phyloP scores from a whole-genome alignment of 2,329 filamentous ascomycete genomes.

The Escovopsis sp. region DNA sequence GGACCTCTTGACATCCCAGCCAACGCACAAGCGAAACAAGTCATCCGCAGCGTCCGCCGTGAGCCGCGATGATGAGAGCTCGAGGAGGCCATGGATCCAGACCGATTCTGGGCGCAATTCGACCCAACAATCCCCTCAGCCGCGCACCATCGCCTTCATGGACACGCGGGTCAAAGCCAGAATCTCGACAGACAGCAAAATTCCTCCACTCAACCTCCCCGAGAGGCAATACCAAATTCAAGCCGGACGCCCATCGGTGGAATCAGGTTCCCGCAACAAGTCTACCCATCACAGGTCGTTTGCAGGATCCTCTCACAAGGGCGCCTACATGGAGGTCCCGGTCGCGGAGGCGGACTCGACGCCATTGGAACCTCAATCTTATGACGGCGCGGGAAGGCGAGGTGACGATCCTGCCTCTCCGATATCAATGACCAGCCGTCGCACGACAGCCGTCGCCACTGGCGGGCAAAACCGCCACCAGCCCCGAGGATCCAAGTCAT shows the following conservation, averaged over 20 bases:
- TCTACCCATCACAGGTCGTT: slow-evolving; percentile 24
- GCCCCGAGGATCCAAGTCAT: slow-evolving; percentile 22
- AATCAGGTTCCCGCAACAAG: slow-evolving; percentile 30
- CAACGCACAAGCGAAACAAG: slow-evolving; percentile 59
- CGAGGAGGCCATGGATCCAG: slow-evolving; percentile 43
- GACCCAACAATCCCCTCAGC: slow-evolving; percentile 29
- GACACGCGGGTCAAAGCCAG: slow-evolving; percentile 57
- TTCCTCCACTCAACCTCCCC: slow-evolving; percentile 40
- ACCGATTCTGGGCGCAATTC: slow-evolving; percentile 26
- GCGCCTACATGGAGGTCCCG: slow-evolving; percentile 36
- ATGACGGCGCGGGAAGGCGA: slow-evolving; percentile 19
- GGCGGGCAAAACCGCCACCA: slow-evolving; percentile 16
- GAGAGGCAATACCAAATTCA: slow-evolving; percentile 39
- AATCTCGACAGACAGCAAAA: slow-evolving; percentile 36
- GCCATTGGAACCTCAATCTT: slow-evolving; percentile 11
- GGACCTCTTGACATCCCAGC: slow-evolving; percentile 62
- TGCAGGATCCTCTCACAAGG: slow-evolving; percentile 20
- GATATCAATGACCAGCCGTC: slow-evolving; percentile 39
- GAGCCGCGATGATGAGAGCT: slow-evolving; percentile 25
- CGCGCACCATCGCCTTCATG: slow-evolving; percentile 58
- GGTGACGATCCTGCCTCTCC: slow-evolving; percentile 28
- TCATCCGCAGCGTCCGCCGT: slow-evolving; percentile 34
- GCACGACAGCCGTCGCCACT: slow-evolving; percentile 28
- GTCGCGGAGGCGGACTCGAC: slow-evolving; percentile 23
- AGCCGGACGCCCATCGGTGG: slow-evolving; percentile 27